These are phyloP conservation scores for Myriosclerotinia curreyana DNA, from an alignment of 2,329 filamentous ascomycete genomes.

Conservation along the genomic window DNA sequence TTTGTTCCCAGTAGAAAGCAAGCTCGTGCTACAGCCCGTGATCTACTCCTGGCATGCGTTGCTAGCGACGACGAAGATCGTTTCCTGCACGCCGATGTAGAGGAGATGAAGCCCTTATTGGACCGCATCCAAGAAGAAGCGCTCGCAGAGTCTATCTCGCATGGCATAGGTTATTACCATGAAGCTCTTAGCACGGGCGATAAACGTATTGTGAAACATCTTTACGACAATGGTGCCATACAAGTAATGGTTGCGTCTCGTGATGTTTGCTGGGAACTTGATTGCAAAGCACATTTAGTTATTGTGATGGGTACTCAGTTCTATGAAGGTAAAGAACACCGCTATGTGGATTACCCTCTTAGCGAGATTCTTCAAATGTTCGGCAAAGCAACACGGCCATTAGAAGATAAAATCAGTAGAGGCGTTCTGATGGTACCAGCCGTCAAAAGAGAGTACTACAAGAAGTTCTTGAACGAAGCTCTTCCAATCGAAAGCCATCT, in stretches of 20 bases:
- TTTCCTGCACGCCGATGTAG: constrained; percentile 80
- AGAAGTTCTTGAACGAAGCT: constrained; percentile 96
- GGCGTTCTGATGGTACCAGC: constrained; percentile 96
- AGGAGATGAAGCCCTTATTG: constrained; percentile 79
- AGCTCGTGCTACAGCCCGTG: constrained; percentile 79
- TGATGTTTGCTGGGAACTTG: constrained; percentile 94
- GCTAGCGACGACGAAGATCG: constrained; percentile 90
- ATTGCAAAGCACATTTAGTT: constrained; percentile 83
- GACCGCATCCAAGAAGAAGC: constrained; percentile 81
- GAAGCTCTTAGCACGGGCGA: constrained; percentile 87
- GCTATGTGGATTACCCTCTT: constrained; percentile 93
- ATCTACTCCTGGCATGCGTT: constrained; percentile 82
- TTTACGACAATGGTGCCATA: constrained; percentile 73
- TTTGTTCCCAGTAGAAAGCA: constrained; percentile 96
- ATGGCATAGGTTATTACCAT: constrained; percentile 96
- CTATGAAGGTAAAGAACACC: constrained; percentile 93
- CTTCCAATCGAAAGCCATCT: constrained; percentile 93
- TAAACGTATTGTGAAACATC: constrained; percentile 88
- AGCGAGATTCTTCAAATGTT: constrained; percentile 98
- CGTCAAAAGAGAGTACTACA: constrained; percentile 96
- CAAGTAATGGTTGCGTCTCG: constrained; percentile 72
- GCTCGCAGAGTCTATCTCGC: constrained; percentile 82
- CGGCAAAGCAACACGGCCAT: constrained; percentile 79
- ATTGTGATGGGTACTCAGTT: constrained; percentile 98
- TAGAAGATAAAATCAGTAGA: constrained; percentile 74